phyloP scores from a whole-genome alignment of 345 rosid genomes.

The Ceriops zippeliana region DNA sequence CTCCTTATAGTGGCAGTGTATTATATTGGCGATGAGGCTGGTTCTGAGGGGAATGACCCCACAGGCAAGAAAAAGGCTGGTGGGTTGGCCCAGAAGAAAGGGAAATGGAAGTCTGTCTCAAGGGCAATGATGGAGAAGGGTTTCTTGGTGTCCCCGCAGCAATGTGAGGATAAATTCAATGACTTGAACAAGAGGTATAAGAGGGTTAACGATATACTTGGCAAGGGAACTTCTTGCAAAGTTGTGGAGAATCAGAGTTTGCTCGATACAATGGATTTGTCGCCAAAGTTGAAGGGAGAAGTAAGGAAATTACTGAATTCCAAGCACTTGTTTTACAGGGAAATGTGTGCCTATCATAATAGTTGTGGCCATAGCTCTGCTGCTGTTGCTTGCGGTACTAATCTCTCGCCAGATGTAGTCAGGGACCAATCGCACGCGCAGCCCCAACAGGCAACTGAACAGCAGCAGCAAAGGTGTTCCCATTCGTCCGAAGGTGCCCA shows the following conservation, averaged over 20 bases:
- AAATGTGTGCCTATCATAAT: conserved; percentile 97
- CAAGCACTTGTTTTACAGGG: conserved; percentile 86
- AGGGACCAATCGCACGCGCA: conserved; percentile 34
- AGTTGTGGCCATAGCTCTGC: conserved; percentile 64
- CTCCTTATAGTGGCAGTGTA: conserved; percentile 78
- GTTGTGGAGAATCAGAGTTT: conserved; percentile 90
- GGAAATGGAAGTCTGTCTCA: conserved; percentile 96
- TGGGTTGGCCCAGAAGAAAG: conserved; percentile 81
- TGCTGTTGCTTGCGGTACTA: conserved; percentile 27
- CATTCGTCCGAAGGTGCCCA: conserved; percentile 44
- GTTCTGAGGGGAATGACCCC: conserved; percentile 50
- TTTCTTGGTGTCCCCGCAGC: conserved; percentile 91
- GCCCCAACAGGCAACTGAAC: conserved; percentile 29
- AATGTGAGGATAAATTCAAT: conserved; percentile 95
- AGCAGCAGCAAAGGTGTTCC: conserved; percentile 45
- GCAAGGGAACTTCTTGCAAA: conserved; percentile 80
- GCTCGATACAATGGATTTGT: conserved; percentile 74
- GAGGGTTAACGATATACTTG: conserved; percentile 95
- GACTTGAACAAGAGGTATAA: conserved; percentile 96
- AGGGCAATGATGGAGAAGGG: conserved; percentile 97
- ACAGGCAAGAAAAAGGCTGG: conserved; percentile 50
- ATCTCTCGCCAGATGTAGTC: conserved; percentile 37
- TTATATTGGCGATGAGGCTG: conserved; percentile 87
- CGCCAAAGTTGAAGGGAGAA: conserved; percentile 76
- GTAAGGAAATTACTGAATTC: conserved; percentile 77